Evolutionary conservation across 148 eudicot species (phyloP).

Genomic region (Nyssa sinensis): DNA sequence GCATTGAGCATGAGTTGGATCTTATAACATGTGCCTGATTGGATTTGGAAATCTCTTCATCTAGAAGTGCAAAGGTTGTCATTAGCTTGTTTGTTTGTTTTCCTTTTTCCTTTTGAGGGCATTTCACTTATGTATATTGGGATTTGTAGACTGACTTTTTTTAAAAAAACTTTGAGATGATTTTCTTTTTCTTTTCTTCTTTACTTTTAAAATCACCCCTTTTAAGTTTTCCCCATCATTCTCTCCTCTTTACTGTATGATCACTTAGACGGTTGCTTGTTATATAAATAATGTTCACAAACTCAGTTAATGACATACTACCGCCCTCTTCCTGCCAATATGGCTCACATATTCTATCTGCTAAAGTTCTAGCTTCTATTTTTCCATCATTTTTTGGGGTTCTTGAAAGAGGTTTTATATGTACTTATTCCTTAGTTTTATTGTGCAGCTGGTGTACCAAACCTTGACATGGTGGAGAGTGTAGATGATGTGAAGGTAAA

Average conservation of each 20-base stretch:
- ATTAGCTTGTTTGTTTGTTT: no score
- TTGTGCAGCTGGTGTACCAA: conserved; percentile 79
- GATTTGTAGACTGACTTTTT: no score
- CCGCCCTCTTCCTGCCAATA: neutral
- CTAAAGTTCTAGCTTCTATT: neutral
- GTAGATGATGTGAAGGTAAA: conserved; percentile 97
- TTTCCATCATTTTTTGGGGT: neutral
- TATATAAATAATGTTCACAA: no score
- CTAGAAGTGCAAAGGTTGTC: neutral
- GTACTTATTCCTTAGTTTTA: conserved; percentile 4
- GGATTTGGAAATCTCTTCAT: neutral
- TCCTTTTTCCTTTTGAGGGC: no score
- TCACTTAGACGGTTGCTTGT: no score
- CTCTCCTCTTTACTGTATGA: no score
- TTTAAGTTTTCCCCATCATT: neutral
- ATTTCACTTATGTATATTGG: no score
- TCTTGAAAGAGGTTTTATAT: conserved; percentile 8
- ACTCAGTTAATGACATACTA: neutral
- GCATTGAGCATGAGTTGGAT: neutral
- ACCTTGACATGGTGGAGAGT: conserved; percentile 87
- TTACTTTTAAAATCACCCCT: neutral
- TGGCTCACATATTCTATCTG: neutral
- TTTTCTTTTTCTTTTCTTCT: no score
- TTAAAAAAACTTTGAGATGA: neutral
- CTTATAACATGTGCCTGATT: neutral